These are phyloP conservation scores for Starmerella powellii DNA, from an alignment of 805 yeast genomes.

Conservation along the genomic window DNA sequence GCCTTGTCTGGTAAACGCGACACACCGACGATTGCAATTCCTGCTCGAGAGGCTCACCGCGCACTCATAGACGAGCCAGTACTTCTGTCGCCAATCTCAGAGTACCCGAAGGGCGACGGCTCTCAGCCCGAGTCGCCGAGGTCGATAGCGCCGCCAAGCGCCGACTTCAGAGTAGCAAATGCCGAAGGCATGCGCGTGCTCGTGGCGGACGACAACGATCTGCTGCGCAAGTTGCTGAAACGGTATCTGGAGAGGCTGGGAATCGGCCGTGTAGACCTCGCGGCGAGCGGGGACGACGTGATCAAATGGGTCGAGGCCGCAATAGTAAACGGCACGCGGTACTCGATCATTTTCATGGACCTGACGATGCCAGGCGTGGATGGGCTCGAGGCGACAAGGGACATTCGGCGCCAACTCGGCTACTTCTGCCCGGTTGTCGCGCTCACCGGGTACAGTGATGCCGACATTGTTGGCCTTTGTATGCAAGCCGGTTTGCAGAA, in stretches of 20 bases:
- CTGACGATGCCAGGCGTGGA: constrained; percentile 25
- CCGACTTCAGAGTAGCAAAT: neutral
- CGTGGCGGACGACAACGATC: constrained; percentile 82
- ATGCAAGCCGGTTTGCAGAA: constrained; percentile 76
- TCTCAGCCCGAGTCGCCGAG: too few relatives aligned
- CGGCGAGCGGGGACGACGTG: constrained; percentile 82
- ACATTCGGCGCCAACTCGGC: constrained; percentile 49
- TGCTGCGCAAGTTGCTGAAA: constrained; percentile 83
- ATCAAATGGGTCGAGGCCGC: constrained; percentile 51
- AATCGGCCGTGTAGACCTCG: constrained; percentile 53
- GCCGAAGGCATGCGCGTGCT: constrained; percentile 35
- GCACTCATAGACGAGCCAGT: too few relatives aligned
- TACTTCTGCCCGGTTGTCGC: constrained; percentile 78
- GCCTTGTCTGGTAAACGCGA: neutral
- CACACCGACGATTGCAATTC: neutral
- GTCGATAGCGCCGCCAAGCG: too few relatives aligned
- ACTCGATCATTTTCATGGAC: constrained; percentile 26
- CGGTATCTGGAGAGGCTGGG: constrained; percentile 78
- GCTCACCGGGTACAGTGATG: constrained; percentile 84
- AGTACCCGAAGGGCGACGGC: too few relatives aligned
- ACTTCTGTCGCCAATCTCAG: too few relatives aligned
- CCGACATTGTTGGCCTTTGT: constrained; percentile 68
- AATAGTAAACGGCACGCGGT: constrained; percentile 29
- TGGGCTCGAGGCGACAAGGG: constrained; percentile 28
- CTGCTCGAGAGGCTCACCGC: neutral